A percentile compares a stretch with the other conserved stretches of the same genome.
Evolutionary conservation across 305 asterid genomes (phyloP).

Genomic region (Fraxinus dipetala): DNA sequence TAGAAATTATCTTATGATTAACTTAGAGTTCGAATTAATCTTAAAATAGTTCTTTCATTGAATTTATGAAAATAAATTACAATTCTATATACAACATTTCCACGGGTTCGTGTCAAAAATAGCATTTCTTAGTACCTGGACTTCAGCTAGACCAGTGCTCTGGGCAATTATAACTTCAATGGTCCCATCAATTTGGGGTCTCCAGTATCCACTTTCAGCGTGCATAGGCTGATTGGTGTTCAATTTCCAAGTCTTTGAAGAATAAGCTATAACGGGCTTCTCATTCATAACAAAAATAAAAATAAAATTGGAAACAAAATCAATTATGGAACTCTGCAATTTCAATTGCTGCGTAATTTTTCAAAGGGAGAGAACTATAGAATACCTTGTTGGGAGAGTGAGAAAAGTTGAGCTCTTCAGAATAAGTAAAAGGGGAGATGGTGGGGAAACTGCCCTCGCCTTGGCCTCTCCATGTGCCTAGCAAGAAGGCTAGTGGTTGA

Average conservation of each 20-base stretch:
- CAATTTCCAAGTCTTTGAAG: slow-evolving; percentile 31
- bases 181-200: slow-evolving; percentile 59
- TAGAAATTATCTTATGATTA: neutral
- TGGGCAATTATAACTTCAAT: slow-evolving; percentile 70
- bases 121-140: slow-evolving; percentile 37
- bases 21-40: neutral
- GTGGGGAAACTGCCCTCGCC: slow-evolving; percentile 61
- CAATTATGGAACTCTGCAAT: neutral
- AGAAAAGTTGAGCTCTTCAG: slow-evolving; percentile 54
- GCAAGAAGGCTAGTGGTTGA: slow-evolving; percentile 35
- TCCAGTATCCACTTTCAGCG: slow-evolving; percentile 67
- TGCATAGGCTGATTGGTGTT: slow-evolving; percentile 65
- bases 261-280: neutral
- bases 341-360: neutral
- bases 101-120: neutral
- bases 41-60: neutral
- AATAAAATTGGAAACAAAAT: neutral
- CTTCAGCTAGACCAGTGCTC: slow-evolving; percentile 76
- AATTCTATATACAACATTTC: neutral
- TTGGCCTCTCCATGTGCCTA: slow-evolving; percentile 13
- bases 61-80: neutral
- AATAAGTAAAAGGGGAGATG: slow-evolving; percentile 54
- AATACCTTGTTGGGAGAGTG: slow-evolving; percentile 58
- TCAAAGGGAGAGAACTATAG: neutral
- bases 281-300: neutral